Base-by-base conservation (phyloP, 1,284 basidiomycete species). In the Chalciporus sp. region DNA sequence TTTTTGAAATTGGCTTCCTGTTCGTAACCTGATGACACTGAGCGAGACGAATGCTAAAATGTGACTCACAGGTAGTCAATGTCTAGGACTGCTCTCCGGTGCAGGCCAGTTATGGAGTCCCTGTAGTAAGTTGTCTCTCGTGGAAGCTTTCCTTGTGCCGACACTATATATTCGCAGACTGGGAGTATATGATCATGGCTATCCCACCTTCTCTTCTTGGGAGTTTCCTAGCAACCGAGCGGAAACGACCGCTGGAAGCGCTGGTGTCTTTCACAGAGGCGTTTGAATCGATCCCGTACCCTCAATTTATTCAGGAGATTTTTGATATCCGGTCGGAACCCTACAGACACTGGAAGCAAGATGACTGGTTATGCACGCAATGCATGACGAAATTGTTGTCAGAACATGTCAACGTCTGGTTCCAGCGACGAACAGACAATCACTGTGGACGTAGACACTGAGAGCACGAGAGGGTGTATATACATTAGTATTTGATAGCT, bases 381-480 rank as follows among this genome's bases (percentile, higher is more conserved):
- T 74, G 72, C 50, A 61, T 75, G 42, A 55, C 42, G 11, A 53
- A 50, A 20, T 53, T 75, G 27, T 28, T 75, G 35, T 53, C 52
- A 6, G 56, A 60, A 12, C 67, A 68, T 52, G 50, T 74, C 16
- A 66, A 67, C 29, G 40, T 66, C 16, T 76, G 74, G 75, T 53
- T 60, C 17, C 39, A 55, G 4, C 4, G 17, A 26, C 49, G 27
- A 45, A 40, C n/a, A 2, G 27, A 27, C 14, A 16, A 23, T 27
- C 19, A n/a, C 16, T 28, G 23, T 16, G 41, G 23, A 26, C 16
- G 12, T 26, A 23, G 23, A 12, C n/a, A 16, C 6, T 42, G 23
- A 42, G 14, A 16, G 7, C 27, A 37, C 29, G 17, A 14, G 31
- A 20, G 14, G 29, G 14, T 43, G 19, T 42, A 42, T 42, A 16